Conservation (phyloP, 768 basidiomycete genomes). For the Collybia mongolica region DNA sequence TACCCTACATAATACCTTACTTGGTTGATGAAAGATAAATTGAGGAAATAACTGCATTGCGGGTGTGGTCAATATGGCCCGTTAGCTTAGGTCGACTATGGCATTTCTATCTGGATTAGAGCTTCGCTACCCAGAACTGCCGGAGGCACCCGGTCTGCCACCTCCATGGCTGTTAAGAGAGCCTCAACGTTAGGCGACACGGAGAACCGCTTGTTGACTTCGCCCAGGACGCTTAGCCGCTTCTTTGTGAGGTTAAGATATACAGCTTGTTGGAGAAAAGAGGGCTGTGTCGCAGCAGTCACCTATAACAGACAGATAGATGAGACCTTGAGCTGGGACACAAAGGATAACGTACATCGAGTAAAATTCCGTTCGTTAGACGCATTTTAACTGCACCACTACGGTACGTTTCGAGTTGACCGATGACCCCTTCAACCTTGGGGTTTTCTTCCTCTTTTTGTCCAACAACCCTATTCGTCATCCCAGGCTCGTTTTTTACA, state of each 20-base stretch:
- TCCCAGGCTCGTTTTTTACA: slow-evolving; percentile 44
- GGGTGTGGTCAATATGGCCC: neutral
- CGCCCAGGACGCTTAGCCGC: slow-evolving; percentile 72
- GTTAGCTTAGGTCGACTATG: neutral
- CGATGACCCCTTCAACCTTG: slow-evolving; percentile 73
- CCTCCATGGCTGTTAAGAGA: slow-evolving; percentile 65
- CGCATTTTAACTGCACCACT: slow-evolving; percentile 89
- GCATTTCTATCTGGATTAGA: slow-evolving; percentile 56
- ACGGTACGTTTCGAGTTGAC: slow-evolving; percentile 80
- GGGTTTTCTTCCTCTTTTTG: slow-evolving; percentile 22
- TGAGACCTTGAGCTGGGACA: neutral
- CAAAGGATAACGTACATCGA: slow-evolving; percentile 61
- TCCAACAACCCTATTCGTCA: slow-evolving; percentile 20
- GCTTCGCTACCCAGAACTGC: slow-evolving; percentile 37
- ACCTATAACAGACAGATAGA: slow-evolving; percentile 46
- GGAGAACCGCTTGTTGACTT: slow-evolving; percentile 81
- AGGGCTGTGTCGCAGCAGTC: slow-evolving; percentile 76
- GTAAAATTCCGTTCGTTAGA: slow-evolving; percentile 72
- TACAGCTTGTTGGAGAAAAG: slow-evolving; percentile 87
- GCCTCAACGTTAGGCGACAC: slow-evolving; percentile 83
- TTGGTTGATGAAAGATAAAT: neutral
- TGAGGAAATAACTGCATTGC: neutral
- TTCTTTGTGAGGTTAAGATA: slow-evolving; percentile 62
- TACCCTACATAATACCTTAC: neutral
- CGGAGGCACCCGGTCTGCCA: slow-evolving; percentile 35